Percentiles rank a stretch among this genome's conserved stretches.
phyloP scores from a whole-genome alignment of 148 eudicot genomes.

The Euryodendron excelsum region DNA sequence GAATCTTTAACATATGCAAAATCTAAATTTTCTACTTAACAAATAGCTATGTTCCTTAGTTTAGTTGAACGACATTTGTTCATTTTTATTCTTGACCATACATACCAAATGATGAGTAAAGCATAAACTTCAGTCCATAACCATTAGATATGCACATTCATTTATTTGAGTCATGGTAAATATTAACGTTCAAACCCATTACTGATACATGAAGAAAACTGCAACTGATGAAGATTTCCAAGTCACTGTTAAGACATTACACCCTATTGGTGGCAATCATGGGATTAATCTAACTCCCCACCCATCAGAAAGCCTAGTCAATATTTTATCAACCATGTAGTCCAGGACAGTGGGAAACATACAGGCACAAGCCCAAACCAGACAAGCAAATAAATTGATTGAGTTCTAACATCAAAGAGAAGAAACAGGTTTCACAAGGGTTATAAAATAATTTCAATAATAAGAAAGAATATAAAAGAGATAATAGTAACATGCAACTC shows the following conservation, averaged over 20 bases:
- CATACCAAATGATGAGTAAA: not conserved
- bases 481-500: not conserved
- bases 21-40: not conserved
- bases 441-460: not conserved
- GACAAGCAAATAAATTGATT: not conserved
- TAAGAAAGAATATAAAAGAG: not conserved
- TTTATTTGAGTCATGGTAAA: not conserved
- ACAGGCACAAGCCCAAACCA: not conserved
- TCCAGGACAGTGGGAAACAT: not conserved
- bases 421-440: not conserved
- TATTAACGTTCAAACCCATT: not conserved
- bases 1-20: not conserved
- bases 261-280: not conserved
- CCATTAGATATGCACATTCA: not conserved
- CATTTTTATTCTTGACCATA: not conserved
- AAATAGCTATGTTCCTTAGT: not conserved
- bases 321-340: not conserved
- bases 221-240: not conserved
- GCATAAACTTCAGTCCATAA: not conserved
- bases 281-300: not conserved
- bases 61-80: not conserved
- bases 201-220: not conserved
- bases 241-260: not conserved
- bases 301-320: not conserved
- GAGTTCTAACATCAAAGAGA: not conserved